phyloP scores from a whole-genome alignment of 371 early-diverging fungal genomes.

The Chytridiales sp. region DNA sequence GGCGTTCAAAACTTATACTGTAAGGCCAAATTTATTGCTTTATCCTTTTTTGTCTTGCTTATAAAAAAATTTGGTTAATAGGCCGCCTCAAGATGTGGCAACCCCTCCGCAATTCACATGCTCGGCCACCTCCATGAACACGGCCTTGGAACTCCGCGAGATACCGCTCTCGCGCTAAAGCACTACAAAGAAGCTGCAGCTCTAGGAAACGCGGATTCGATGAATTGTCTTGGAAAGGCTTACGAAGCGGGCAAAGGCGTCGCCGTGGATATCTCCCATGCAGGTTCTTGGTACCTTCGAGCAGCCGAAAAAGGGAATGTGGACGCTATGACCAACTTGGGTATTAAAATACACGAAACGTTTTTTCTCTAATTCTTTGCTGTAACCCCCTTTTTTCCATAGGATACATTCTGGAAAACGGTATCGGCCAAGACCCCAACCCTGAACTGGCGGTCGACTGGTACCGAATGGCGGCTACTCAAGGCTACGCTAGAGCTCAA shows the following conservation, averaged over 20 bases:
- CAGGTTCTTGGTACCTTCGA: slow-evolving; percentile 38
- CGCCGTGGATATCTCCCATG: slow-evolving; percentile 36
- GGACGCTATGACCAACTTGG: slow-evolving; percentile 44
- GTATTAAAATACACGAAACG: too few species aligned
- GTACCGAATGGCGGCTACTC: slow-evolving; percentile 39
- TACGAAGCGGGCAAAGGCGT: slow-evolving; percentile 50
- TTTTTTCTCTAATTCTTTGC: too few species aligned
- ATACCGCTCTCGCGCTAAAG: slow-evolving; percentile 24
- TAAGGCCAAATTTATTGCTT: slow-evolving; percentile 1
- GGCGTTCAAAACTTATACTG: slow-evolving; percentile 45
- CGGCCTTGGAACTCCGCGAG: slow-evolving; percentile 55
- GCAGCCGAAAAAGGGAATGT: slow-evolving; percentile 47
- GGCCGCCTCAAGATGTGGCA: slow-evolving; percentile 40
- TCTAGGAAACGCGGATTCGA: slow-evolving; percentile 34
- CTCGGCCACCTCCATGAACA: slow-evolving; percentile 53
- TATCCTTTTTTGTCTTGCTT: neutral
- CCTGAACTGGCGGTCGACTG: slow-evolving; percentile 35
- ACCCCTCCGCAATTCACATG: slow-evolving; percentile 46
- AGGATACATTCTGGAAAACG: slow-evolving; percentile 48
- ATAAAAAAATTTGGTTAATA: slow-evolving; percentile 1
- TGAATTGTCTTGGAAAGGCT: slow-evolving; percentile 48
- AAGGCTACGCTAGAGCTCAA: slow-evolving; percentile 35
- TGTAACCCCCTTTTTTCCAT: neutral
- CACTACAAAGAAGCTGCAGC: slow-evolving; percentile 43
- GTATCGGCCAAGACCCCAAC: slow-evolving; percentile 36